phyloP scores from a whole-genome alignment of 176 grass and related monocot genomes.

The Saccharum officinarum region DNA sequence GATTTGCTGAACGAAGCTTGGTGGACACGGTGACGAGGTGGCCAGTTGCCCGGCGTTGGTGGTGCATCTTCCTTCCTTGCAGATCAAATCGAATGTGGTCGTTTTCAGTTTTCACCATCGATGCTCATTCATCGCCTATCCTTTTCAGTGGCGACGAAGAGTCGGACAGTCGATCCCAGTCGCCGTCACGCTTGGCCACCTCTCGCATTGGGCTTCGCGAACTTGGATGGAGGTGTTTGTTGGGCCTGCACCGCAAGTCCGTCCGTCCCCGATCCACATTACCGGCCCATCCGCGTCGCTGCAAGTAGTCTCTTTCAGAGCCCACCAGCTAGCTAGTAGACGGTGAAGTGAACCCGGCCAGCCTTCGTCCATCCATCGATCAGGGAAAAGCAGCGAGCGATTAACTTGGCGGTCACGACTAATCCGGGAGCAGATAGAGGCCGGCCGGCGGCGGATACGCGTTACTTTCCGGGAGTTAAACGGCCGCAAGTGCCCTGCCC shows the following conservation, averaged over 20 bases:
- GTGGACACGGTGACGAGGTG: not conserved
- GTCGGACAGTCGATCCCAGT: no score
- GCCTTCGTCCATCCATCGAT: not conserved
- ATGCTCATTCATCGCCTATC: no score
- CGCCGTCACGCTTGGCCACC: no score
- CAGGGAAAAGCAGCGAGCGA: not conserved
- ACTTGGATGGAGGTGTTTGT: not conserved
- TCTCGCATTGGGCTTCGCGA: not conserved
- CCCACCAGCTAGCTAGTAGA: no score
- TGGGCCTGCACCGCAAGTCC: not conserved
- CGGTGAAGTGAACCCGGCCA: no score
- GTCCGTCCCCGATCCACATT: not conserved
- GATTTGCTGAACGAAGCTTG: not conserved
- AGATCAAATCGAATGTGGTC: not conserved
- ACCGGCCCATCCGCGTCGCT: not conserved
- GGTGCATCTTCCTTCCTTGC: not conserved
- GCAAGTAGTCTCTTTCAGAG: not conserved
- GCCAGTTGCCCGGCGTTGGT: no score
- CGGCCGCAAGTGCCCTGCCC: not conserved
- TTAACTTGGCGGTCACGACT: constrained; percentile 22
- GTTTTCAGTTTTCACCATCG: no score
- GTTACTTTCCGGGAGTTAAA: constrained; percentile 35
- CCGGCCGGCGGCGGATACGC: constrained; percentile 12
- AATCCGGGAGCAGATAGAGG: constrained; percentile 1
- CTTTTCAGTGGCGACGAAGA: no score